Evolutionary conservation across 495 filamentous ascomycete species (phyloP).

Genomic region (Neurospora terricola): DNA sequence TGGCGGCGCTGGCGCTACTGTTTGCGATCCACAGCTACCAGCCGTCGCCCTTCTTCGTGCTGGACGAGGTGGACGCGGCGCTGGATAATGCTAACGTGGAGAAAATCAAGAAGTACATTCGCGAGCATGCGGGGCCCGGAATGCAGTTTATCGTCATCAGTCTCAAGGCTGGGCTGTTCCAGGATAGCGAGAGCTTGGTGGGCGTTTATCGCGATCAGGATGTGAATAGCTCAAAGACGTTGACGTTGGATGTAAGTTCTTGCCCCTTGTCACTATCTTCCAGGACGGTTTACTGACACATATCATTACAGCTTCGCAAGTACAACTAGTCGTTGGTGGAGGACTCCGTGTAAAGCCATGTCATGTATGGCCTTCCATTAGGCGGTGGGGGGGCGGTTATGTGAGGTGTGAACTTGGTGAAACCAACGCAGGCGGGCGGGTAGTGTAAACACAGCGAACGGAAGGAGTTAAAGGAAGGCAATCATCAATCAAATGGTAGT

Average conservation of each 20-base stretch:
- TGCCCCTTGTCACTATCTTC: neutral
- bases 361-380: neutral
- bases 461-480: neutral
- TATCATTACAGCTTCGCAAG: constrained; percentile 21
- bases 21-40: constrained; percentile 95
- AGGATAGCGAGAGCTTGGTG: constrained; percentile 85
- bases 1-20: constrained; percentile 89
- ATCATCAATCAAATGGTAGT: neutral
- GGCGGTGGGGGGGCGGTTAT: neutral
- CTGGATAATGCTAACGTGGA: constrained; percentile 94
- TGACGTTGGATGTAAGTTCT: constrained; percentile 86
- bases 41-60: constrained; percentile 91
- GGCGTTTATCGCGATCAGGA: constrained; percentile 93
- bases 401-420: neutral
- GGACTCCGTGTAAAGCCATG: neutral
- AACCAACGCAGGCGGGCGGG: neutral
- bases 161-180: constrained; percentile 88
- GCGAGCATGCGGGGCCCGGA: constrained; percentile 84
- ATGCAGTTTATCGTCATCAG: constrained; percentile 99
- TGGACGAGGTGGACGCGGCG: constrained; percentile 96
- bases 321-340: constrained; percentile 9
- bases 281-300: neutral
- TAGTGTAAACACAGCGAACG: neutral
- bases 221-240: constrained; percentile 73
- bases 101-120: constrained; percentile 90